Evolutionary conservation across 2,329 filamentous ascomycete genomes (phyloP).

Genomic region (Pseudovirgaria hyperparasitica): DNA sequence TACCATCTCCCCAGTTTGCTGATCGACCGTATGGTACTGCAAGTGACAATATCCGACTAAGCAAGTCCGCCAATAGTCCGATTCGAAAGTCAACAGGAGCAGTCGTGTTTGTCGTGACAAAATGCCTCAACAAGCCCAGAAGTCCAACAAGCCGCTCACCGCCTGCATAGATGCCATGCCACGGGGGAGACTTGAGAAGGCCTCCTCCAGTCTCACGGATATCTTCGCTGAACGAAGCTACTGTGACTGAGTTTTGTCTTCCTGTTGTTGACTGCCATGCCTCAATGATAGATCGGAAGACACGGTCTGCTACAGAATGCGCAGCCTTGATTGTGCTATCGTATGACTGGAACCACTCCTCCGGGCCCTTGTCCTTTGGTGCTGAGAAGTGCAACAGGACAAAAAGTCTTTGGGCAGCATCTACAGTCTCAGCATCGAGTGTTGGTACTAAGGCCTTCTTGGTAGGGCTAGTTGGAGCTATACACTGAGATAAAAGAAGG

Average conservation of each 20-base stretch:
- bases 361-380: conserved; percentile 61
- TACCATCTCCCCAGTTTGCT: conserved; percentile 19
- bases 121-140: conserved; percentile 50
- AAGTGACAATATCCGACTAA: conserved; percentile 58
- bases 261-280: conserved; percentile 60
- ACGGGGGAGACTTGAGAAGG: conserved; percentile 45
- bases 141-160: conserved; percentile 55
- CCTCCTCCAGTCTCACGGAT: conserved; percentile 28
- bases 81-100: conserved; percentile 54
- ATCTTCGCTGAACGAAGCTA: conserved; percentile 17
- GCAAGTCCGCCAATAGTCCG: conserved; percentile 53
- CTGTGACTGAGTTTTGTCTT: conserved; percentile 15
- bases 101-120: conserved; percentile 52
- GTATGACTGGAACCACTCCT: conserved; percentile 66
- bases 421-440: conserved; percentile 40
- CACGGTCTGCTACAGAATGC: conserved; percentile 60
- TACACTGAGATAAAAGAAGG: conserved; percentile 43
- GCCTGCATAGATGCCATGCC: conserved; percentile 65
- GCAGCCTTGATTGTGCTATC: conserved; percentile 48
- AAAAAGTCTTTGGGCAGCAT: conserved; percentile 50
- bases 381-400: conserved; percentile 68
- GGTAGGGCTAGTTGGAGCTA: conserved; percentile 45
- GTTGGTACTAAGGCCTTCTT: conserved; percentile 19
- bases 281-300: conserved; percentile 69
- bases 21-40: conserved; percentile 35